Conservation (phyloP, 1,139 yeast species). For the Debaryomyces sp. region DNA sequence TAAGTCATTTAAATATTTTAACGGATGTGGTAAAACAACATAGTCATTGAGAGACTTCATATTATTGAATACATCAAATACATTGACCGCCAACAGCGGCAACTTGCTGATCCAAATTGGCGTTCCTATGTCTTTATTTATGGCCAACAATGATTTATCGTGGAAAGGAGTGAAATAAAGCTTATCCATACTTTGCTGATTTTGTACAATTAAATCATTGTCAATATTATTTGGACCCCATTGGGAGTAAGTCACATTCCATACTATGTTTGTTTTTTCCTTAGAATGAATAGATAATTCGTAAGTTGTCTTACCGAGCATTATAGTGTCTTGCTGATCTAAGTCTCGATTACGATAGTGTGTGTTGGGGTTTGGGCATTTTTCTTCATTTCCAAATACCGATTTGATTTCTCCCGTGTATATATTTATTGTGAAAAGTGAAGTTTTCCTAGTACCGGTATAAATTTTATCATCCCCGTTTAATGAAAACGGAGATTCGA, state of each 20-base stretch:
- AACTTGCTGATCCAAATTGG: constrained; percentile 79
- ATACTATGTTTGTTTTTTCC: constrained; percentile 57
- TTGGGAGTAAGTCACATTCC: constrained; percentile 86
- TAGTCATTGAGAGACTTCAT: constrained; percentile 27
- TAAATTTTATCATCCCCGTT: constrained; percentile 86
- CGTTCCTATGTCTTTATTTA: constrained; percentile 63
- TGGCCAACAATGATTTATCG: constrained; percentile 69
- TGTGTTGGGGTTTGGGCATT: constrained; percentile 35
- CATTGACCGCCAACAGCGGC: constrained; percentile 69
- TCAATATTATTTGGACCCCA: constrained; percentile 96
- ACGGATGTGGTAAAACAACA: constrained; percentile 68
- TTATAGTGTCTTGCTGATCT: constrained; percentile 31
- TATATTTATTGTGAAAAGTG: constrained; percentile 74
- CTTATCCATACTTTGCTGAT: constrained; percentile 61
- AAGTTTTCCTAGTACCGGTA: constrained; percentile 81
- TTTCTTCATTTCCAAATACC: constrained; percentile 58
- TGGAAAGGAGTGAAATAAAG: constrained; percentile 83
- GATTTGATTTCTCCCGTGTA: constrained; percentile 76
- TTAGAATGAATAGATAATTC: constrained; percentile 56
- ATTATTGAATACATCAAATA: constrained; percentile 67
- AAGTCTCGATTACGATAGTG: constrained; percentile 19
- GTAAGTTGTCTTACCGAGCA: constrained; percentile 55
- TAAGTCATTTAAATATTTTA: constrained; percentile 42
- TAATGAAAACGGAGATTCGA: constrained; percentile 80
- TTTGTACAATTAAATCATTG: constrained; percentile 59